phyloP scores from a whole-genome alignment of 2,329 filamentous ascomycete genomes.

The Triangularia setosa region DNA sequence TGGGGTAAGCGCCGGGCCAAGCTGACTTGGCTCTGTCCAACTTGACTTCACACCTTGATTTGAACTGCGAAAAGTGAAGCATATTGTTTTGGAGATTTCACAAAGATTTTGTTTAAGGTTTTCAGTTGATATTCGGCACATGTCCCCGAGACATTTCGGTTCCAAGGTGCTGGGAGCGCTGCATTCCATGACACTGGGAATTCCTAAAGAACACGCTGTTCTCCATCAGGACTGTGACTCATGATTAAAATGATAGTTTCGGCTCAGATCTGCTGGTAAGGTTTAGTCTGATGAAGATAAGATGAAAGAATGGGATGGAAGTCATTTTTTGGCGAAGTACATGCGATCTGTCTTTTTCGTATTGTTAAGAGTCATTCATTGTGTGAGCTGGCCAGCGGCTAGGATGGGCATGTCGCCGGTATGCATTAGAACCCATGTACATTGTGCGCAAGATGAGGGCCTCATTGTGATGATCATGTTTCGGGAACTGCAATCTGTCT shows the following conservation, averaged over 20 bases:
- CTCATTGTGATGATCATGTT: neutral
- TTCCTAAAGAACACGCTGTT: neutral
- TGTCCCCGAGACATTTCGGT: neutral
- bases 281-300: neutral
- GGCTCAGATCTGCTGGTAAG: neutral
- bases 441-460: neutral
- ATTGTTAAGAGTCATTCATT: neutral
- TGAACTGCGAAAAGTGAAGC: neutral
- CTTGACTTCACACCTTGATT: neutral
- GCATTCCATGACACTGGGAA: neutral
- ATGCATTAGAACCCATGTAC: neutral
- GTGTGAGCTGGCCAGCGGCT: neutral
- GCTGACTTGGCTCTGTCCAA: neutral
- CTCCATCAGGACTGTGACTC: neutral
- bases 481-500: neutral
- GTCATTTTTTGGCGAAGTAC: neutral
- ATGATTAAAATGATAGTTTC: neutral
- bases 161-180: neutral
- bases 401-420: neutral
- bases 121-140: neutral
- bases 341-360: neutral
- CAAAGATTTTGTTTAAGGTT: neutral
- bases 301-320: neutral
- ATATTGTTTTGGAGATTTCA: neutral
- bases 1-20: neutral